Percentiles rank a stretch among this genome's conserved stretches.
phyloP scores from a whole-genome alignment of 2,329 filamentous ascomycete species.

The Ceratocystis colombiana region DNA sequence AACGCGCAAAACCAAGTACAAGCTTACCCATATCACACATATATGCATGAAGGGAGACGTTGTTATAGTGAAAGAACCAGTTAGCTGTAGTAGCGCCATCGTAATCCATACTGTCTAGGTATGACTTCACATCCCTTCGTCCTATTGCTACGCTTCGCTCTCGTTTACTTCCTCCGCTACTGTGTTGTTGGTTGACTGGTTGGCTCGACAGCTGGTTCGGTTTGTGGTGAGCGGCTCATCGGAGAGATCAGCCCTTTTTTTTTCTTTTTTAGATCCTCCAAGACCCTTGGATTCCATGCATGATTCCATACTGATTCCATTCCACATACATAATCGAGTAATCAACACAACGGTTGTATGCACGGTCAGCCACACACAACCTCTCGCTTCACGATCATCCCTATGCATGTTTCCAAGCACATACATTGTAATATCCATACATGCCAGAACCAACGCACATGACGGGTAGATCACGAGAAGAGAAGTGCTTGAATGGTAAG shows the following conservation, averaged over 20 bases:
- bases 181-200: background rate
- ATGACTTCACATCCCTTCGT: too few relatives aligned
- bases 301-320: constrained; percentile 9
- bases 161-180: background rate
- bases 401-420: background rate
- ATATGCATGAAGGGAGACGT: too few relatives aligned
- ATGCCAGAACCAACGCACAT: constrained; percentile 10
- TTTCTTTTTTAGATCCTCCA: background rate
- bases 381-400: background rate
- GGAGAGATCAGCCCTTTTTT: too few relatives aligned
- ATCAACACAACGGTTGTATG: background rate
- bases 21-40: too few relatives aligned
- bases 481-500: background rate
- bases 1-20: too few relatives aligned
- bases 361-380: background rate
- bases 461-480: constrained; percentile 13
- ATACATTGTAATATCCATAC: background rate
- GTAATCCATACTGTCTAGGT: too few relatives aligned
- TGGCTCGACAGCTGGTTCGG: background rate
- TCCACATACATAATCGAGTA: background rate
- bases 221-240: background rate
- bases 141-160: background rate
- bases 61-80: too few relatives aligned
- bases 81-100: too few relatives aligned
- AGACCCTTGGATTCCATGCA: constrained; percentile 3